Evolutionary conservation across 768 basidiomycete genomes (phyloP).

Genomic region (Pholiota conissans): DNA sequence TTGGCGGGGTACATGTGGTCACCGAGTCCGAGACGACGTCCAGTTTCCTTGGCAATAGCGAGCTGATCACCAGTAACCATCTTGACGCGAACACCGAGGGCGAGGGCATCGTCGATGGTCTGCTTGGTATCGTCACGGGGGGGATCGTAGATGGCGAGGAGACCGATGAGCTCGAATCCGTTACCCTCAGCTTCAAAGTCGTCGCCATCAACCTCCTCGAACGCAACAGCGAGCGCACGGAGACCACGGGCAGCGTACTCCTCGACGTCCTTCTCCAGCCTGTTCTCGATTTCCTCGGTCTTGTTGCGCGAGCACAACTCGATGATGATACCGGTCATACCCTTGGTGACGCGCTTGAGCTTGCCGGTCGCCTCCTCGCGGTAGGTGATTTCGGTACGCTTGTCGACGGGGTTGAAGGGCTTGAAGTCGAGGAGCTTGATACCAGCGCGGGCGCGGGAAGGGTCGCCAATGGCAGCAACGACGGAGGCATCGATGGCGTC

Average conservation of each 20-base stretch:
- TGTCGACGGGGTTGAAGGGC: constrained; percentile 99
- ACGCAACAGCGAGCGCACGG: constrained; percentile 94
- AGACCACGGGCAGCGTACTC: constrained; percentile 96
- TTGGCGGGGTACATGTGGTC: constrained; percentile 99
- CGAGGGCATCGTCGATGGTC: constrained; percentile 95
- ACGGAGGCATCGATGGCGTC: constrained; percentile 95
- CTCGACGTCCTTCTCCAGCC: constrained; percentile 92
- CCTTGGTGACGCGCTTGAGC: constrained; percentile 98
- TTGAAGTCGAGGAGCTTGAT: constrained; percentile 99
- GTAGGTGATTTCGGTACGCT: constrained; percentile 99
- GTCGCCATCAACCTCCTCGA: constrained; percentile 86
- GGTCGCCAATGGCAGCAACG: constrained; percentile 75
- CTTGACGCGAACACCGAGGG: constrained; percentile 97
- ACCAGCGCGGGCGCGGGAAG: constrained; percentile 76
- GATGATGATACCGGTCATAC: constrained; percentile 99
- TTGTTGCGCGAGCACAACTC: constrained; percentile 98
- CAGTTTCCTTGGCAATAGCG: constrained; percentile 99
- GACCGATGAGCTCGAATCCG: constrained; percentile 96
- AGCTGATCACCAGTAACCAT: constrained; percentile 99
- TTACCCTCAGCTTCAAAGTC: constrained; percentile 88
- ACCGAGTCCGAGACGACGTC: constrained; percentile 95
- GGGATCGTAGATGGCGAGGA: constrained; percentile 96
- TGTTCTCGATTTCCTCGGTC: constrained; percentile 88
- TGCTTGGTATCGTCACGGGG: constrained; percentile 98
- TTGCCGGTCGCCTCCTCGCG: constrained; percentile 92